phyloP scores from a whole-genome alignment of 2,329 filamentous ascomycete genomes.

The Diaporthe aspalathi region DNA sequence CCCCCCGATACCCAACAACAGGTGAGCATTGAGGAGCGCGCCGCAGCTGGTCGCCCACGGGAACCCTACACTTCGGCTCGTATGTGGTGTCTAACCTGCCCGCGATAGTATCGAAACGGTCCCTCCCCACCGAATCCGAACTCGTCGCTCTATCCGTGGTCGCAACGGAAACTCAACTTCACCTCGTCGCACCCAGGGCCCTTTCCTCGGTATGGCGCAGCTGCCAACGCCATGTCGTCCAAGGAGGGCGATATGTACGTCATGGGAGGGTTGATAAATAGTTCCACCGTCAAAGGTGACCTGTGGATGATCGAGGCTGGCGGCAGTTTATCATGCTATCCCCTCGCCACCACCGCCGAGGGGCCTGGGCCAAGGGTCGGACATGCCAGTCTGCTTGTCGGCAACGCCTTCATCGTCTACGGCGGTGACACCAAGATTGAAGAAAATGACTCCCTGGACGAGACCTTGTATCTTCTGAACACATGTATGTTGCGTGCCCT shows the following conservation, averaged over 20 bases:
- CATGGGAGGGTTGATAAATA: conserved; percentile 96
- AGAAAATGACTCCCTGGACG: conserved; percentile 89
- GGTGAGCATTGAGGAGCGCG: conserved; percentile 50
- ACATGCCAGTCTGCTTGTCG: conserved; percentile 92
- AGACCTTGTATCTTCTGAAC: conserved; percentile 95
- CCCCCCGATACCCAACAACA: conserved; percentile 46
- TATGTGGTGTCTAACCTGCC: conserved; percentile 35
- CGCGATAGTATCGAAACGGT: conserved; percentile 66
- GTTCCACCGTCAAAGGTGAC: conserved; percentile 95
- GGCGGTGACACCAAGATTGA: conserved; percentile 98
- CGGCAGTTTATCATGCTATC: conserved; percentile 88
- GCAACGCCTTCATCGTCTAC: conserved; percentile 99
- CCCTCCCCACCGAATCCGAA: conserved; percentile 68
- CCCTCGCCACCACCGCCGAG: conserved; percentile 90
- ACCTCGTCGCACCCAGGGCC: conserved; percentile 84
- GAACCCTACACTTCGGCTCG: background rate
- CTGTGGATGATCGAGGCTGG: conserved; percentile 97
- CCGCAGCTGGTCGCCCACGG: background rate
- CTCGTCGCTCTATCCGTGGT: conserved; percentile 93
- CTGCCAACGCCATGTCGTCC: conserved; percentile 90
- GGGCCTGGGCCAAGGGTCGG: conserved; percentile 95
- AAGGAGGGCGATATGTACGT: conserved; percentile 98
- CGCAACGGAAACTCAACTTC: conserved; percentile 87
- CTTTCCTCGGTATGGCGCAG: conserved; percentile 96
- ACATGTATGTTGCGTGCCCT: conserved; percentile 77